Evolutionary conservation across 352 stramenopile species (phyloP), one percentile per base, ranked within the genome.

Genomic region (Phytophthora citricola): DNA sequence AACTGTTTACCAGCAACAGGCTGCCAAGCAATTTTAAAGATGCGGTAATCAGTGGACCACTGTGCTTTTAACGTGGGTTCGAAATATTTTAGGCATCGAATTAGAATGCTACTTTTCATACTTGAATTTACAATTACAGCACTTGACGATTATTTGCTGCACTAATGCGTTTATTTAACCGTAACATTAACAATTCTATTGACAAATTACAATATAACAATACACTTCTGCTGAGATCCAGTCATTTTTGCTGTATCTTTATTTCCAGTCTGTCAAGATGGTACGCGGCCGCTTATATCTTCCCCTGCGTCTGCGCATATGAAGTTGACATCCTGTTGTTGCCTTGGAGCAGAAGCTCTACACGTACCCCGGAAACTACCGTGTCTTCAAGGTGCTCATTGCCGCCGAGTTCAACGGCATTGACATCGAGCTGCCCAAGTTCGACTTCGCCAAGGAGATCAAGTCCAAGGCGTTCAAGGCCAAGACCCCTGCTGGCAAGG

Each of bases 371-470:
- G 94, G 78, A 39, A 98, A 97, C 65, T 97, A 97, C 68, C 88
- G 92, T 66, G 93, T 91, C 55, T 98, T 98, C 70, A 97, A 98
- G 81, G 85, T 87, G 56, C 86, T 98, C 17, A 97, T 99, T 74
- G 95, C 95, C 17, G 95, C 96, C 44, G 90, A 98, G 81, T 98
- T 95, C 75, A 96, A 95, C 51, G 83, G 82, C 54, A 74, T 98
- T 14, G 69, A 93, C 40, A 81, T 98, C n/a, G 80, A 92, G 55
- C 73, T 97, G 39, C 81, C 85, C 22, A 72, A 75, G 44, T 95
- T 97, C 64, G 73, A 95, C 52, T 73, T 86, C 39, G 66, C 58
- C 47, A 83, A 72, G 47, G 73, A 81, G 32, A 69, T 76, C 40
- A 91, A 94, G 74, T 84, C 80, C 22, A 63, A 78, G 43, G 80